A percentile compares a stretch with the other conserved stretches of the same genome.
phyloP scores from a whole-genome alignment of 2,329 filamentous ascomycete genomes.

The Aspergillus sp. region DNA sequence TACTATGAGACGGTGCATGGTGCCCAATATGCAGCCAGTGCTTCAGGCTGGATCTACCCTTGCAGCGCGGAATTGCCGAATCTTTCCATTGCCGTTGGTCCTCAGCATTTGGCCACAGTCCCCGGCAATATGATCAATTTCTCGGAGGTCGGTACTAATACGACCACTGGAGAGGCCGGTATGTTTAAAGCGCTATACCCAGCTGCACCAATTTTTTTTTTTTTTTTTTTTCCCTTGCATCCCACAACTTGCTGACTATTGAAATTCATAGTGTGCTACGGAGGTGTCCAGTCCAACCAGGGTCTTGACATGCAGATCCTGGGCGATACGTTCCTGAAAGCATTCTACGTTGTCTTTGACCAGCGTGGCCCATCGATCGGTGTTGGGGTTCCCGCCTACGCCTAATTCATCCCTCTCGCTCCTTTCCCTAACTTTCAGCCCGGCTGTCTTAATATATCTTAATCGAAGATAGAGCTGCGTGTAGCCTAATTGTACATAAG shows the following conservation, averaged over 20 bases:
- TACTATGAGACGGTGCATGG: constrained; percentile 61
- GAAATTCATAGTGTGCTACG: constrained; percentile 52
- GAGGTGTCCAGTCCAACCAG: constrained; percentile 60
- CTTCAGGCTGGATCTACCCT: constrained; percentile 58
- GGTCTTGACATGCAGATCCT: constrained; percentile 58
- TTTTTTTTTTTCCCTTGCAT: background rate
- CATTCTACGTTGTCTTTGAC: constrained; percentile 62
- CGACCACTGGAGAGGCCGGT: constrained; percentile 39
- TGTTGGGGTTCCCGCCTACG: constrained; percentile 46
- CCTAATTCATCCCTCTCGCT: constrained; percentile 4
- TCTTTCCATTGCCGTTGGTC: constrained; percentile 55
- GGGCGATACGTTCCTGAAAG: constrained; percentile 62
- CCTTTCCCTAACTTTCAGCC: background rate
- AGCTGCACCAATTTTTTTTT: background rate
- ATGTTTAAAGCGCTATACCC: constrained; percentile 18
- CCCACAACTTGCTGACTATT: constrained; percentile 14
- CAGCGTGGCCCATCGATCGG: constrained; percentile 50
- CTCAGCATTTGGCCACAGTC: constrained; percentile 52
- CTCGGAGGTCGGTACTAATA: constrained; percentile 49
- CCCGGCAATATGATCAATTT: constrained; percentile 59
- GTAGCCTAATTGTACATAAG: constrained; percentile 3
- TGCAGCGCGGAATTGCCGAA: constrained; percentile 56
- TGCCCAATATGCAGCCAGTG: constrained; percentile 46
- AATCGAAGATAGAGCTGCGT: constrained; percentile 9
- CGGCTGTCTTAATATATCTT: constrained; percentile 4